Evolutionary conservation across 352 stramenopile genomes (phyloP).

Genomic region (Pythium phragmitis): DNA sequence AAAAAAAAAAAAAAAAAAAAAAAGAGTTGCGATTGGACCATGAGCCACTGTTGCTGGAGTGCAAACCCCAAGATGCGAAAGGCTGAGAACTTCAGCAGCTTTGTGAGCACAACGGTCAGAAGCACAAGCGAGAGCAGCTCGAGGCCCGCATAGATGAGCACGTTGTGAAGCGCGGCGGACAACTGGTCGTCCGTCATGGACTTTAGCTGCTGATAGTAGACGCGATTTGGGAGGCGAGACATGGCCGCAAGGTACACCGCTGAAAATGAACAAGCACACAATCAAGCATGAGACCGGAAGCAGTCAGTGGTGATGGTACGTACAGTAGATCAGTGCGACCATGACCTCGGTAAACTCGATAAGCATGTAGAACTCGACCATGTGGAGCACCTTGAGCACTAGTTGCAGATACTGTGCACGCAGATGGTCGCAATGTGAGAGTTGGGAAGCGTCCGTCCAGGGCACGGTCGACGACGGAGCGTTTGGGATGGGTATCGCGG

Average conservation of each 20-base stretch:
- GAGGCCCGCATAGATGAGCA: constrained; percentile 29
- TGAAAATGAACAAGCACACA: not conserved
- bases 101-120: constrained; percentile 22
- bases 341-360: constrained; percentile 14
- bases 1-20: too few species aligned
- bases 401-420: not conserved
- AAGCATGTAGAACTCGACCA: constrained; percentile 17
- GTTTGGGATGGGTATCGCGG: too few species aligned
- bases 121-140: constrained; percentile 31
- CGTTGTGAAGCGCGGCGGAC: not conserved
- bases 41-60: constrained; percentile 27
- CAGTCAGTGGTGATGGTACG: not conserved
- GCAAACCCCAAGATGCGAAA: constrained; percentile 34
- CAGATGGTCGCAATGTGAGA: not conserved
- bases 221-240: constrained; percentile 21
- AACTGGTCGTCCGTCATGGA: constrained; percentile 3
- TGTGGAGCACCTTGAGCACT: constrained; percentile 2
- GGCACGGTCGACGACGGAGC: too few species aligned
- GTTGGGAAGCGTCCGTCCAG: not conserved
- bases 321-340: constrained; percentile 8
- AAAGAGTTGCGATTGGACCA: constrained; percentile 24
- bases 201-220: constrained; percentile 23
- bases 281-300: too few species aligned
- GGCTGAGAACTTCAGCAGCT: constrained; percentile 17
- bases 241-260: constrained; percentile 23